These are phyloP conservation scores for Nasturtium officinale DNA, from an alignment of 345 rosid species.

Conservation along the genomic window DNA sequence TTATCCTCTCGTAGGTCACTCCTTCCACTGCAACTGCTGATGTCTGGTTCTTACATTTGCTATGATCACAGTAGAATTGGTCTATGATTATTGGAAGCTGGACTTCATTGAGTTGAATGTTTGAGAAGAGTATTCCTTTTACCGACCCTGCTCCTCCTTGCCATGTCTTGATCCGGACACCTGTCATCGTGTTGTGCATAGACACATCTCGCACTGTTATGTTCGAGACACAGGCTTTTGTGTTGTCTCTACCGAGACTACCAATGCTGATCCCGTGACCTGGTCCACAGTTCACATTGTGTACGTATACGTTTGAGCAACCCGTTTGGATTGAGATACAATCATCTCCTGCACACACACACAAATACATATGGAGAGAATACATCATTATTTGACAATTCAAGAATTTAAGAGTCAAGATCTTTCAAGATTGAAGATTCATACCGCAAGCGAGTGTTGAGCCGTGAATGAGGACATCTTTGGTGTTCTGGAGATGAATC, in stretches of 20 bases:
- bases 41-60: conserved; percentile 74
- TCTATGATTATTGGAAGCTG: conserved; percentile 86
- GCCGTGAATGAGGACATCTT: conserved; percentile 75
- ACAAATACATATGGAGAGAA: conserved; percentile 18
- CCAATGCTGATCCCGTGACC: conserved; percentile 99
- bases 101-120: conserved; percentile 87
- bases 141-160: conserved; percentile 98
- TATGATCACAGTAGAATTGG: conserved; percentile 89
- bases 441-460: conserved; percentile 84
- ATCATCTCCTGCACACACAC: conserved; percentile 78
- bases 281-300: conserved; percentile 91
- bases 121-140: conserved; percentile 80
- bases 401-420: conserved; percentile 7
- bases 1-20: conserved; percentile 72
- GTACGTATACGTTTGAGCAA: conserved; percentile 81
- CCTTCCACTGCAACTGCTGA: conserved; percentile 91
- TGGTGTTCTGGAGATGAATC: conserved; percentile 90
- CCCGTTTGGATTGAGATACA: conserved; percentile 95
- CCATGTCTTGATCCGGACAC: conserved; percentile 95
- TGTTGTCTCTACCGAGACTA: conserved; percentile 77
- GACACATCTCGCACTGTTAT: conserved; percentile 81
- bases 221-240: conserved; percentile 94
- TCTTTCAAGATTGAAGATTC: neutral
- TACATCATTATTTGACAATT: neutral
- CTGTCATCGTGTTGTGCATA: conserved; percentile 88